Conservation (phyloP, 2,329 filamentous ascomycete genomes). For the Cladosporium sp. region DNA sequence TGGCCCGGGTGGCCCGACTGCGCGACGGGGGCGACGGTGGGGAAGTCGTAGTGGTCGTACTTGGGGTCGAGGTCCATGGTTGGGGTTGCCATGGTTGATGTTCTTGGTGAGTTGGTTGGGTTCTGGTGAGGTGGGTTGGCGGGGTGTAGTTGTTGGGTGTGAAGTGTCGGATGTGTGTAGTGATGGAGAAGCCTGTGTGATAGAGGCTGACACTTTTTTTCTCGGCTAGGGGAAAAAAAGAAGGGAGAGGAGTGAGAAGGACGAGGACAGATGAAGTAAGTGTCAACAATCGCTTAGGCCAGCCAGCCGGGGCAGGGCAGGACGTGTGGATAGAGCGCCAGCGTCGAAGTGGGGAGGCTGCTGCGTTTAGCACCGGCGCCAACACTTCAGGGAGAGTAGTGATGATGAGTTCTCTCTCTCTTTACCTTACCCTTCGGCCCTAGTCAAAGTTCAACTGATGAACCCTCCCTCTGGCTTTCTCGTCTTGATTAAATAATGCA, state of each 20-base stretch:
- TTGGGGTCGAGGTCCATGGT: conserved; percentile 67
- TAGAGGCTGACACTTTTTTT: neutral
- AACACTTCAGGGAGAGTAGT: no score
- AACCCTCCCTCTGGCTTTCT: no score
- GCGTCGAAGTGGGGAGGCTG: neutral
- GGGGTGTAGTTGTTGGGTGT: no score
- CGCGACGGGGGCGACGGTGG: conserved; percentile 66
- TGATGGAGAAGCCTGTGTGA: no score
- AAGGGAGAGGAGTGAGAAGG: neutral
- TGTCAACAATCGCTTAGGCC: neutral
- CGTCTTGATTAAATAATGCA: no score
- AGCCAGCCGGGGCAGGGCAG: neutral
- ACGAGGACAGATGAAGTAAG: neutral
- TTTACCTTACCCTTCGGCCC: no score
- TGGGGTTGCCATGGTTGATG: conserved; percentile 30
- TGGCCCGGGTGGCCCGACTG: conserved; percentile 82
- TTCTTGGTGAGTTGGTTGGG: conserved; percentile 1
- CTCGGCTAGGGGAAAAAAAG: neutral
- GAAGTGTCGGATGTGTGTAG: no score
- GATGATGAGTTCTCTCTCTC: no score
- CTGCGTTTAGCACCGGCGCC: no score
- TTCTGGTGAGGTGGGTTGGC: no score
- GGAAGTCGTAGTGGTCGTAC: conserved; percentile 95
- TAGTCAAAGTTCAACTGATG: no score
- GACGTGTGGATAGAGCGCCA: neutral